phyloP scores from a whole-genome alignment of 805 yeast genomes.

The Ogataea allantospora region DNA sequence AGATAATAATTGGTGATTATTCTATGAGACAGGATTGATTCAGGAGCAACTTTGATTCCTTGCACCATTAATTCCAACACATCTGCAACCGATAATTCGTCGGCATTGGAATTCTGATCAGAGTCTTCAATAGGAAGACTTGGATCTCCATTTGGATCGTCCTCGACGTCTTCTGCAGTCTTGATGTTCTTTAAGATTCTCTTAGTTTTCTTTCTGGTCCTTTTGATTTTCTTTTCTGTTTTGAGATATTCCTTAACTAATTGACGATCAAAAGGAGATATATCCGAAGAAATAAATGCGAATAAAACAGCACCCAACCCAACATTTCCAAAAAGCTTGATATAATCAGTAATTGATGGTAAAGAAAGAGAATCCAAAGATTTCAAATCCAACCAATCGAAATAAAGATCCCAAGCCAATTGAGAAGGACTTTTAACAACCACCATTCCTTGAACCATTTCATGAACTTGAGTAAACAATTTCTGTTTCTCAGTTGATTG shows the following conservation, averaged over 20 bases:
- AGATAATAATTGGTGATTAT: slow-evolving; percentile 61
- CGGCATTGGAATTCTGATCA: slow-evolving; percentile 16
- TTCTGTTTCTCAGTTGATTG: slow-evolving; percentile 44
- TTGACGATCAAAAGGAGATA: slow-evolving; percentile 56
- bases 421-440: slow-evolving; percentile 59
- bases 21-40: slow-evolving; percentile 60
- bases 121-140: slow-evolving; percentile 11
- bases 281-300: slow-evolving; percentile 64
- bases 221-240: slow-evolving; percentile 9
- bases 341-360: slow-evolving; percentile 46
- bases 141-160: slow-evolving; percentile 24
- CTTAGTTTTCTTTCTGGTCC: slow-evolving; percentile 11
- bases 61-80: slow-evolving; percentile 38
- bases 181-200: slow-evolving; percentile 17
- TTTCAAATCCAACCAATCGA: slow-evolving; percentile 68
- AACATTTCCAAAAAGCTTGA: slow-evolving; percentile 53
- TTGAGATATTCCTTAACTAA: slow-evolving; percentile 26
- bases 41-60: slow-evolving; percentile 36
- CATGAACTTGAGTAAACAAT: slow-evolving; percentile 44
- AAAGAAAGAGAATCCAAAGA: slow-evolving; percentile 49
- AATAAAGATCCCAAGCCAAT: slow-evolving; percentile 68
- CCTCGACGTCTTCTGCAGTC: slow-evolving; percentile 20
- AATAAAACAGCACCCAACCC: slow-evolving; percentile 60
- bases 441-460: slow-evolving; percentile 70
- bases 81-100: slow-evolving; percentile 35